Evolutionary conservation across 139 green algal genomes (phyloP), one percentile per base, ranked within the genome.

Genomic region (Ettlia oleoabundans): DNA sequence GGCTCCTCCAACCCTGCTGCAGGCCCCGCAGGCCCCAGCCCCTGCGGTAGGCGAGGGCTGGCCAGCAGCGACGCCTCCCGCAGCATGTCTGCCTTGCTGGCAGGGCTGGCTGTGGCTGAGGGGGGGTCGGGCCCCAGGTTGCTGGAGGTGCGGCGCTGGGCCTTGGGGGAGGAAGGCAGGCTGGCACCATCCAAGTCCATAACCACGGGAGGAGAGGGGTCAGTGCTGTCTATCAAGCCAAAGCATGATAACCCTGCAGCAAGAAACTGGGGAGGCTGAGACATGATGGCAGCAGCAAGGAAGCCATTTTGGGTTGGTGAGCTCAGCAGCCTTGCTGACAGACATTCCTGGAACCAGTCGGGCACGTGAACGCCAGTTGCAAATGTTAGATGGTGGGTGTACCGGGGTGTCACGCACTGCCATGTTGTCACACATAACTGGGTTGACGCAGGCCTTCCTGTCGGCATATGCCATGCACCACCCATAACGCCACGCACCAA

Each of bases 191-290:
- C 67, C 33, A 85, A n/a, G 41, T 64, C 40, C 87, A 90, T 87
- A 47, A 81, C 65, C 30, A 68, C 43, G 18, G 65, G 65, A 6
- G 62, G 65, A 22, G 33, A 37, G 26, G 85, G 91, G 86, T 95
- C 92, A 18, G 92, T 91, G 64, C 87, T 82, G 76, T 96, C 93
- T 30, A 95, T 92, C 37, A 97, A 80, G 53, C 95, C 95, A 35
- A 97, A 88, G 76, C 90, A 93, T 21, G 88, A 95, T 32, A 98
- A 90, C n/a, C 79, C 79, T 84, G 79, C 43, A 51, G 19, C 1
- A 6, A 4, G 73, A 28, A 1, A 5, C 40, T 7, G 32, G 37
- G 40, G 73, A 6, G 26, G 33, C 7, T 8, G 18, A 24, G 26
- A n/a, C n/a, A 30, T 18, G 24, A 43, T 22, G 64, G 64, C 15